Percentiles rank a stretch among this genome's conserved stretches.
Conservation (phyloP, 495 filamentous ascomycete genomes). For the Neurospora discreta region DNA sequence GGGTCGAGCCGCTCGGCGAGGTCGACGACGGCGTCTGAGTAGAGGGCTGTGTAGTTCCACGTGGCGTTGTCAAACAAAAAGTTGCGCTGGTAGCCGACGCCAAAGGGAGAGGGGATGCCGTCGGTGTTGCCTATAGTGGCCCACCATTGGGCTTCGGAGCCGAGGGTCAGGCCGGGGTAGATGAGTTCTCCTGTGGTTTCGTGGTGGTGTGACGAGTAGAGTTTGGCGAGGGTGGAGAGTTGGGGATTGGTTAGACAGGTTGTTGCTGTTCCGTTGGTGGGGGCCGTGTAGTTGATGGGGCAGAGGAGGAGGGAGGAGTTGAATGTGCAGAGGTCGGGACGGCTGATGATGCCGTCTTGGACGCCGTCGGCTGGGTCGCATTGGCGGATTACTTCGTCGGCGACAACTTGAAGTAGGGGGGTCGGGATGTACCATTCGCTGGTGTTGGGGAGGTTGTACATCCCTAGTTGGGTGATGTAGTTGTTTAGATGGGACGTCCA, state of each 20-base stretch:
- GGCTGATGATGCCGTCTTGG: conserved; percentile 50
- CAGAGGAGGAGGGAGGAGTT: conserved; percentile 44
- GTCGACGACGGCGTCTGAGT: background rate
- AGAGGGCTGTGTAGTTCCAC: conserved; percentile 28
- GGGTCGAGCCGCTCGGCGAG: conserved; percentile 26
- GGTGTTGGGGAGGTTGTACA: conserved; percentile 27
- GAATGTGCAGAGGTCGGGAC: conserved; percentile 47
- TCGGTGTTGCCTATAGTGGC: conserved; percentile 10
- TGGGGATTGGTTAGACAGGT: conserved; percentile 48
- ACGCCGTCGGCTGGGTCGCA: conserved; percentile 55
- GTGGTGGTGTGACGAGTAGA: conserved; percentile 45
- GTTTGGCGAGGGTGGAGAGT: conserved; percentile 39
- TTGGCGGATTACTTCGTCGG: conserved; percentile 50
- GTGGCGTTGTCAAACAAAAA: conserved; percentile 32
- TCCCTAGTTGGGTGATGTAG: conserved; percentile 26
- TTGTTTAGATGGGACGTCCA: conserved; percentile 39
- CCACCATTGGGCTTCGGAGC: conserved; percentile 19
- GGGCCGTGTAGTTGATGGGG: conserved; percentile 7
- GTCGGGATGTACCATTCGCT: conserved; percentile 41
- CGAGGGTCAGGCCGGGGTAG: conserved; percentile 38
- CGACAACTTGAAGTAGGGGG: conserved; percentile 38
- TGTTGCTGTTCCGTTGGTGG: conserved; percentile 11
- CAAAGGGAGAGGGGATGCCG: conserved; percentile 18
- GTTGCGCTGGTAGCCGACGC: conserved; percentile 25
- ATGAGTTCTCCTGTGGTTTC: conserved; percentile 37